Base-by-base conservation (phyloP, 768 basidiomycete genomes). In the Kwoniella pini region DNA sequence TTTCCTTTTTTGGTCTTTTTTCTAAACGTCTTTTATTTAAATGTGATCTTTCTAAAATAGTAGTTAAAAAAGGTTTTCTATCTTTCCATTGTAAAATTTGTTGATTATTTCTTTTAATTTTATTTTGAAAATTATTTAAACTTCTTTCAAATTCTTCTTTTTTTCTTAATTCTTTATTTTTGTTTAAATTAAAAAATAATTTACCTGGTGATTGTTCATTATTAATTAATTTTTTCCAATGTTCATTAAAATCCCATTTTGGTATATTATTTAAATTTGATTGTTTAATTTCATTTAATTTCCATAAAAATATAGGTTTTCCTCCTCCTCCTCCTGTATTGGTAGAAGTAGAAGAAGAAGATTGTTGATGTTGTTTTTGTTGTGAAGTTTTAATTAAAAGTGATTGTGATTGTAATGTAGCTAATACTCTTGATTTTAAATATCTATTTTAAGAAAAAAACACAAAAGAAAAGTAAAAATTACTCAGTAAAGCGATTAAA, bases 11-110 rank as follows among this genome's bases (percentile, higher is more conserved):
- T 19, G 68, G 64, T 42, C 71, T 62, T 6, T 28, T 58, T 3
- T 30, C 40, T n/a, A 30, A 48, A 43, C 63, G 67, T 53, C 74
- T 50, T 22, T 55, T 64, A 56, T 71, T 76, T 48, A 76, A 45
- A 58, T 73, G 67, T 2, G 44, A 7, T 42, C 74, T 46, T 61
- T 76, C 67, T 44, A 69, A 24, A 10, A 44, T 30, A 4, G 66
- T 68, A 1, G 67, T 71, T 38, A 72, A 26, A 1, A 57, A 63
- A 22, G 53, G 54, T 22, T 39, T 45, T 31, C 74, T 58, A 3
- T 54, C 68, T 19, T 58, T 61, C 71, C 68, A 71, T 15, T 27
- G 56, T 64, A 60, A 63, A 17, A 72, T 61, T 54, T 57, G 4
- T 54, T 21, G 13, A 64, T 42, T 10, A 72, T 42, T 6, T 64